Percentiles rank a stretch among this genome's conserved stretches.
These are phyloP conservation scores for Sporisorium iseilematis-ciliati DNA, from an alignment of 1,284 basidiomycete genomes.

Conservation along the genomic window DNA sequence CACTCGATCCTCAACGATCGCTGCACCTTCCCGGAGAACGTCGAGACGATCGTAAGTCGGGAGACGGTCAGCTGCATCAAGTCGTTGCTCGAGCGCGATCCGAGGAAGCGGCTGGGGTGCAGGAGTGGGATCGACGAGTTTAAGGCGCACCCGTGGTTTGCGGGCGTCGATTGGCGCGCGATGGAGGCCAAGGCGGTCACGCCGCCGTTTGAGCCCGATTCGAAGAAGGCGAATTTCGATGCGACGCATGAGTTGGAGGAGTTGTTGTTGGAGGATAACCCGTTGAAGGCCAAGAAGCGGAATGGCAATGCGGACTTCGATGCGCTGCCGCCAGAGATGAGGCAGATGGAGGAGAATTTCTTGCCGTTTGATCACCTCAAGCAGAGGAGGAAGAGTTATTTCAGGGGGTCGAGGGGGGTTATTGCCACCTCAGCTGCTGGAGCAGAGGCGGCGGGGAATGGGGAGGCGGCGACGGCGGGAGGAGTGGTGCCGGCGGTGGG, in stretches of 20 bases:
- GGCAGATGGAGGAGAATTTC: conserved; percentile 93
- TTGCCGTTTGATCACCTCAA: conserved; percentile 65
- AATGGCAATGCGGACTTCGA: conserved; percentile 89
- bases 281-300: conserved; percentile 90
- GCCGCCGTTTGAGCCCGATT: conserved; percentile 92
- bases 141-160: conserved; percentile 87
- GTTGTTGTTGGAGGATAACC: conserved; percentile 93
- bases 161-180: conserved; percentile 84
- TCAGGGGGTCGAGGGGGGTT: conserved; percentile 28
- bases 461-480: background rate
- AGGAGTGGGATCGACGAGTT: conserved; percentile 77
- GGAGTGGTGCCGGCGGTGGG: background rate
- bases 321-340: conserved; percentile 87
- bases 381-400: conserved; percentile 59
- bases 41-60: conserved; percentile 57
- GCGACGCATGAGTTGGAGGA: conserved; percentile 99
- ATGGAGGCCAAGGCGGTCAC: conserved; percentile 80
- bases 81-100: conserved; percentile 82
- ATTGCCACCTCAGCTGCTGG: no score
- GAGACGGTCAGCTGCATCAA: conserved; percentile 58
- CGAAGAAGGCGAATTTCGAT: conserved; percentile 98
- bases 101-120: conserved; percentile 83
- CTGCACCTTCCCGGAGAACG: conserved; percentile 64
- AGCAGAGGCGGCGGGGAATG: background rate
- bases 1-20: conserved; percentile 63